phyloP scores from a whole-genome alignment of 345 rosid species.

The Brassica carinata region DNA sequence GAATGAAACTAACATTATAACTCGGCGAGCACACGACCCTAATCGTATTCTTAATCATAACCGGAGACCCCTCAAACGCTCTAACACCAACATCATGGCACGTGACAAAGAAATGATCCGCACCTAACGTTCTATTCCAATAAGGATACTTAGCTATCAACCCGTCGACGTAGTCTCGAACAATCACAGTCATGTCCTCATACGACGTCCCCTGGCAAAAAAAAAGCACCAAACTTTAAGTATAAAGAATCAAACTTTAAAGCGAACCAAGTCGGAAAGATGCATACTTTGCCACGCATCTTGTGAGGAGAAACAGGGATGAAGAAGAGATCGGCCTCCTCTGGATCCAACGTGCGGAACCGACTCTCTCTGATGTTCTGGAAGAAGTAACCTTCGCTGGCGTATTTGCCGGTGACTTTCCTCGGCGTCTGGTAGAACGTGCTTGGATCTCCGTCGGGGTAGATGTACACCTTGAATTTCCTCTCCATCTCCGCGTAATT shows the following conservation, averaged over 20 bases:
- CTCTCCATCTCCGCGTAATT: conserved; percentile 85
- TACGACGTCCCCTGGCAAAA: conserved; percentile 81
- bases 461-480: conserved; percentile 77
- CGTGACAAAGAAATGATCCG: conserved; percentile 96
- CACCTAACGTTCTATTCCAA: conserved; percentile 96
- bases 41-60: conserved; percentile 85
- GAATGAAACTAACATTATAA: conserved; percentile 90
- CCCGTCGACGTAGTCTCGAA: conserved; percentile 69
- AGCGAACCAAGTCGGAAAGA: not conserved
- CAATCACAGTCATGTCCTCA: conserved; percentile 91
- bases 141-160: conserved; percentile 76
- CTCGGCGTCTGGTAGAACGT: conserved; percentile 92
- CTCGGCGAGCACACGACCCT: conserved; percentile 97
- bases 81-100: conserved; percentile 97
- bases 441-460: conserved; percentile 93
- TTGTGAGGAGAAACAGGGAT: conserved; percentile 95
- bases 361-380: conserved; percentile 81
- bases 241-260: too few species aligned
- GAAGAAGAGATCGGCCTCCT: conserved; percentile 86
- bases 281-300: conserved; percentile 93
- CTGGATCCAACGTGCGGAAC: conserved; percentile 78
- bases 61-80: conserved; percentile 81
- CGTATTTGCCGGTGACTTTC: conserved; percentile 91
- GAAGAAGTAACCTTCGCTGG: conserved; percentile 98
- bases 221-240: not conserved